Base-by-base conservation (phyloP, 768 basidiomycete genomes). In the Psilocybe cyanescens region DNA sequence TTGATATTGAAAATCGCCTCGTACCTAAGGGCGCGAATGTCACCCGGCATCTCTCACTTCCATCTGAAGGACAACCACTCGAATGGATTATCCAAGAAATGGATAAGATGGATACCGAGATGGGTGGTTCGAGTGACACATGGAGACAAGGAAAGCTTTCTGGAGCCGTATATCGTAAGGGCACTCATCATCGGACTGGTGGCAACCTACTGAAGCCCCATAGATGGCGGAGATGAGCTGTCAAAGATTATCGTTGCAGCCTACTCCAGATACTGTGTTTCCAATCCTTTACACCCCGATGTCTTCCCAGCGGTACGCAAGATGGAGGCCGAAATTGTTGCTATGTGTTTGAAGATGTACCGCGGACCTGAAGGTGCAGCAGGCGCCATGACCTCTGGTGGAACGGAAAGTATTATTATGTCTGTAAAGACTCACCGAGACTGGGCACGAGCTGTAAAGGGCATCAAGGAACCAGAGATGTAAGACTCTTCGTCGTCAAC, bases 321-420 rank as follows among this genome's bases (percentile, higher is more conserved):
- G 78, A 99, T 99, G 97, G 97, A 99, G 69, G 92, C 95, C 14
- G 96, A 98, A 70, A 85, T 96, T 29, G 94, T 96, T 47, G 81
- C 91, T 8, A 95, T 95, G 90, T 91, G 89, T 62, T 79, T 97
- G 50, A 83, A 84, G 59, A 80, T 96, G 81, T 98, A 91, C 78
- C 88, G 93, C 70, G 88, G 90, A 64, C 91, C 94, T 1, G 77
- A 84, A 52, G 94, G 94, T 14, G 93, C 94, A 8, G 95, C 94
- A 9, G 97, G 97, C 11, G 89, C 88, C 5, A 98, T 96, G 75
- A 99, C 97, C 1, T 91, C 91, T 0, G 97, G 97, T 12, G 97
- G 97, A 5, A 99, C 97, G 0, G 97, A 99, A 72, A 93, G 91
- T 19, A 98, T 99, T 67, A 79, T 99, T 52, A 95, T 98, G 95